Evolutionary conservation across 805 yeast species (phyloP).

Genomic region (Candida corydali): DNA sequence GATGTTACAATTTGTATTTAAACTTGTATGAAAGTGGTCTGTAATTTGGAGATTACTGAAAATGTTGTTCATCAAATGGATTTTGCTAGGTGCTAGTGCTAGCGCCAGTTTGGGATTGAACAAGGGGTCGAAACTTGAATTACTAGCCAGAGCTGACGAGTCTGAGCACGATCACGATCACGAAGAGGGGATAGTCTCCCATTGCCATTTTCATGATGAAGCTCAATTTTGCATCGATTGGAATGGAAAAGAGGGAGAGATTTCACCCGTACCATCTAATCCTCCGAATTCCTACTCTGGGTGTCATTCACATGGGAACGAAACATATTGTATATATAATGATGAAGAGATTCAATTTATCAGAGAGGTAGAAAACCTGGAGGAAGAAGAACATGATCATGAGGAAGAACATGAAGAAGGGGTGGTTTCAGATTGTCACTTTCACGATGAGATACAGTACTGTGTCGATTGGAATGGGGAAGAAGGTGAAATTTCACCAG

Average conservation of each 20-base stretch:
- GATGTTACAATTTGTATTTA: no score
- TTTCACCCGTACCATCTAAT: conserved; percentile 17
- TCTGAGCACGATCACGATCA: neutral
- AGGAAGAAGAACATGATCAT: conserved; percentile 3
- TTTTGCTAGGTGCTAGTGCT: neutral
- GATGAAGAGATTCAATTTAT: conserved; percentile 16
- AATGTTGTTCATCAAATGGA: conserved; percentile 1
- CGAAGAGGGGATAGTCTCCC: conserved; percentile 11
- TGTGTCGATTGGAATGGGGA: conserved; percentile 19
- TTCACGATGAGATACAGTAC: conserved; percentile 15
- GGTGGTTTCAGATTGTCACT: conserved; percentile 17
- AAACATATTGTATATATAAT: conserved; percentile 15
- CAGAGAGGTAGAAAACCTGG: neutral
- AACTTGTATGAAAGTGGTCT: neutral
- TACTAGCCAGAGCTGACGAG: neutral
- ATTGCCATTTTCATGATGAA: conserved; percentile 20
- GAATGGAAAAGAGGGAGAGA: conserved; percentile 19
- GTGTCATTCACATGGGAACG: conserved; percentile 17
- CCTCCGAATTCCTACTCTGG: conserved; percentile 15
- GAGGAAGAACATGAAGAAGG: conserved; percentile 4
- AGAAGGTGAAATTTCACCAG: conserved; percentile 19
- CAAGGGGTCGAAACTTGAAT: neutral
- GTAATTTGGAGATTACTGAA: neutral
- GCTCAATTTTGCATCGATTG: conserved; percentile 17
- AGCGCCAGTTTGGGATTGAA: neutral